A percentile compares a stretch with the other conserved stretches of the same genome.
Evolutionary conservation across 495 filamentous ascomycete genomes (phyloP).

Genomic region (Neurospora sp.): DNA sequence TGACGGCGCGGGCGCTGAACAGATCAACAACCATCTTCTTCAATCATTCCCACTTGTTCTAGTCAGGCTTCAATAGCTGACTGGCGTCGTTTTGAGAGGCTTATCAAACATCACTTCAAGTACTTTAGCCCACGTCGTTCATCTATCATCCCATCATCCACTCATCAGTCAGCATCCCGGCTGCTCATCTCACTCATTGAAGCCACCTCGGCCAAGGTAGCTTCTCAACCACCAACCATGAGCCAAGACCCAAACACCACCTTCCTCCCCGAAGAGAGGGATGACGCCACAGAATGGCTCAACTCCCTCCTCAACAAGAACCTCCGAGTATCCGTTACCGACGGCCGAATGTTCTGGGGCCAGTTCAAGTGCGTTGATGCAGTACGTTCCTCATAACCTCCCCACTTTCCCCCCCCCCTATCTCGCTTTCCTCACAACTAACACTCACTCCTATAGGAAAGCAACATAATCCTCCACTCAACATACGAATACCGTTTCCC

Average conservation of each 20-base stretch:
- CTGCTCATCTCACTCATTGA: slow-evolving; percentile 1
- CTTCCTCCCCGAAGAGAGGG: slow-evolving; percentile 11
- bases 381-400: slow-evolving; percentile 30
- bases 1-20: neutral
- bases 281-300: slow-evolving; percentile 32
- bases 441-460: slow-evolving; percentile 19
- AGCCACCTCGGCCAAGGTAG: neutral
- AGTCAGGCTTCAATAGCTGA: rapidly evolving
- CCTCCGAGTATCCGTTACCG: slow-evolving; percentile 71
- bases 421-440: neutral
- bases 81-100: too few species aligned
- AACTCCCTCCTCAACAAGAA: slow-evolving; percentile 51
- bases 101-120: too few species aligned
- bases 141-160: neutral
- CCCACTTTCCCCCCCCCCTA: neutral
- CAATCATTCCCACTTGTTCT: too few species aligned
- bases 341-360: slow-evolving; percentile 81
- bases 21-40: neutral
- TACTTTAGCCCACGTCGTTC: too few species aligned
- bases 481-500: slow-evolving; percentile 51
- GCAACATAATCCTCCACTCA: slow-evolving; percentile 74
- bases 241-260: neutral
- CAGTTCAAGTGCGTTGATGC: slow-evolving; percentile 90
- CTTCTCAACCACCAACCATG: neutral
- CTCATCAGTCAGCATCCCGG: neutral